A percentile compares a stretch with the other conserved stretches of the same genome.
phyloP scores from a whole-genome alignment of 768 basidiomycete species.

The Naematelia aurantialba region DNA sequence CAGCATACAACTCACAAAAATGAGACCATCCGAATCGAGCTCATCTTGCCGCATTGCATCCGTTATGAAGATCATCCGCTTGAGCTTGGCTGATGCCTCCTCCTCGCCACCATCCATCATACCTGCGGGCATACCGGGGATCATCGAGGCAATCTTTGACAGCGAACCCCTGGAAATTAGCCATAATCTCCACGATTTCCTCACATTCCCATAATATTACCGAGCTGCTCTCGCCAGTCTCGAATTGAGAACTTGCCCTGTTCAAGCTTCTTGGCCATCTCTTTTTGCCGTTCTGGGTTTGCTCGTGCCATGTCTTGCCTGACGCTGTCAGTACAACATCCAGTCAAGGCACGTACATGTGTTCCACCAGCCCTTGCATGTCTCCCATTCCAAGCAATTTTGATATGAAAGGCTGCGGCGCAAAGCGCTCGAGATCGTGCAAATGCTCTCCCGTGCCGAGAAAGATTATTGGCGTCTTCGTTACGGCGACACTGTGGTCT shows the following conservation, averaged over 20 bases:
- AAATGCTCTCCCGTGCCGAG: constrained; percentile 96
- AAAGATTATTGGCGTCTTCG: constrained; percentile 97
- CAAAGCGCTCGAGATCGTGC: constrained; percentile 92
- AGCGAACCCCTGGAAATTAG: constrained; percentile 77
- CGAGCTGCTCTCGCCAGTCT: constrained; percentile 96
- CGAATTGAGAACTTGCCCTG: constrained; percentile 87
- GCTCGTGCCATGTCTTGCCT: constrained; percentile 82
- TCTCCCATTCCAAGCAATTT: constrained; percentile 94
- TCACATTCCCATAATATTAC: constrained; percentile 96
- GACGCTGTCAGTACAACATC: neutral
- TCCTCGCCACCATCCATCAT: constrained; percentile 82
- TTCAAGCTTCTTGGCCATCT: constrained; percentile 95
- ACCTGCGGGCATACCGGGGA: constrained; percentile 90
- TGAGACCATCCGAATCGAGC: constrained; percentile 88
- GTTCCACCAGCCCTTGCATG: constrained; percentile 94
- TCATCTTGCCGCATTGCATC: constrained; percentile 94
- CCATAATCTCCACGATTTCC: constrained; percentile 36
- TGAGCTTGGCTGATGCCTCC: constrained; percentile 83
- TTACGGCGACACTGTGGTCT: constrained; percentile 79
- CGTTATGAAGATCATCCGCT: constrained; percentile 97
- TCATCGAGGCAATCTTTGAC: constrained; percentile 98
- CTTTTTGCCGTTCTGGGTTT: constrained; percentile 95
- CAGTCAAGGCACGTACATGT: constrained; percentile 60
- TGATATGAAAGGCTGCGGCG: constrained; percentile 94
- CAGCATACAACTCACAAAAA: constrained; percentile 62